Conservation (phyloP, 1,284 basidiomycete species). For the Cryptococcus depauperatus region DNA sequence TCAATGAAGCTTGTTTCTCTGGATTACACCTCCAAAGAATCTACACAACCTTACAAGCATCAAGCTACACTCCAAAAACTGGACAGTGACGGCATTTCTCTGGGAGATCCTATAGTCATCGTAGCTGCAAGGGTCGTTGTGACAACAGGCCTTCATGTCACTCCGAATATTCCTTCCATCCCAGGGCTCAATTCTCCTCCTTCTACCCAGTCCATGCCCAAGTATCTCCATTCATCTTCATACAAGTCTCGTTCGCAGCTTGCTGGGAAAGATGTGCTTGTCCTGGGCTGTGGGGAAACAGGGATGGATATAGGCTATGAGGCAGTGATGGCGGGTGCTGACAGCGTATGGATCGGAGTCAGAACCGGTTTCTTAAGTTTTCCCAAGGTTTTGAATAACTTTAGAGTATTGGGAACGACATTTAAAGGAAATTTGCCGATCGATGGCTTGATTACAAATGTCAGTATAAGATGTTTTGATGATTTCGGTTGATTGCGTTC, state of each 20-base stretch:
- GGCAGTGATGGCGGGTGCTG: constrained; percentile 52
- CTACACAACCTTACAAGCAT: constrained; percentile 17
- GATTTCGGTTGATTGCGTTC: background rate
- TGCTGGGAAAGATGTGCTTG: constrained; percentile 49
- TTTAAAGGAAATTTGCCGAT: constrained; percentile 53
- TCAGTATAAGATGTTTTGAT: background rate
- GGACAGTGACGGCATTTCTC: constrained; percentile 5
- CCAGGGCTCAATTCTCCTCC: constrained; percentile 47
- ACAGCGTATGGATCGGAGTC: constrained; percentile 54
- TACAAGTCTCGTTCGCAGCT: constrained; percentile 53
- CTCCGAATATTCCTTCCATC: constrained; percentile 50
- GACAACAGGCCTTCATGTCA: constrained; percentile 47
- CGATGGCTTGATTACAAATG: constrained; percentile 46
- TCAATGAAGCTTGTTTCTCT: constrained; percentile 46
- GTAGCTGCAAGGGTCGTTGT: constrained; percentile 26
- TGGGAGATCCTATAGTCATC: constrained; percentile 13
- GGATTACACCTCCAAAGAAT: constrained; percentile 19
- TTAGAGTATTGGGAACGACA: constrained; percentile 52
- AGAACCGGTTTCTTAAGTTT: constrained; percentile 54
- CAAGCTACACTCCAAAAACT: constrained; percentile 19
- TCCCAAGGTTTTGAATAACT: constrained; percentile 59
- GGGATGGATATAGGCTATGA: constrained; percentile 57
- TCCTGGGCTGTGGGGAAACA: constrained; percentile 59
- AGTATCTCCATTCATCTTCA: constrained; percentile 50
- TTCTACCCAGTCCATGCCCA: constrained; percentile 29